Evolutionary conservation across 495 filamentous ascomycete genomes (phyloP).

Genomic region (Talaromyces thailandensis): DNA sequence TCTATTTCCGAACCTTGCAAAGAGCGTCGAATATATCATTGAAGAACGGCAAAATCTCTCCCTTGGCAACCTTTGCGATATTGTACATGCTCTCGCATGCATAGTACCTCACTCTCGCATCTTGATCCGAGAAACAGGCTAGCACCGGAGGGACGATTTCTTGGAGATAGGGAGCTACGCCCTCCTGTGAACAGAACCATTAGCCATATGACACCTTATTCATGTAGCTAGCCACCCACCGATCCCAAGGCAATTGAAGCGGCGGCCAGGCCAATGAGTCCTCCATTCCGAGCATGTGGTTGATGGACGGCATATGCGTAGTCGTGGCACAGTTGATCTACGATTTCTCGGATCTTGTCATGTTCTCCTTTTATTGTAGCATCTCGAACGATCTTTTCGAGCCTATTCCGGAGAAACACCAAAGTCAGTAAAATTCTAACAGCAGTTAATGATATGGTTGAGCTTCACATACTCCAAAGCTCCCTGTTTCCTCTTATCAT

Average conservation of each 20-base stretch:
- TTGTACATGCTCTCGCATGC: conserved; percentile 99
- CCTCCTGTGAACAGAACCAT: conserved; percentile 41
- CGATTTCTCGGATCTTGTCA: conserved; percentile 70
- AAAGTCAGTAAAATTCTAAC: conserved; percentile 4
- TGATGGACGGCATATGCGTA: conserved; percentile 97
- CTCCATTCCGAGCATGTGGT: conserved; percentile 93
- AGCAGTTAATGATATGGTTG: neutral
- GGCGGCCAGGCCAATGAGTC: conserved; percentile 90
- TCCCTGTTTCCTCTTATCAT: conserved; percentile 93
- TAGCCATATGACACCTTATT: neutral
- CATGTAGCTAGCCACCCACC: conserved; percentile 42
- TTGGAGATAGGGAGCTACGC: conserved; percentile 83
- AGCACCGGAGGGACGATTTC: conserved; percentile 94
- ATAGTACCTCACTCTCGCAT: conserved; percentile 96
- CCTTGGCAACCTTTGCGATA: conserved; percentile 98
- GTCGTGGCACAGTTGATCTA: conserved; percentile 93
- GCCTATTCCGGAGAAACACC: conserved; percentile 35
- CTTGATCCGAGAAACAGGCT: conserved; percentile 97
- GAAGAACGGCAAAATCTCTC: conserved; percentile 91
- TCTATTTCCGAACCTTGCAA: conserved; percentile 63
- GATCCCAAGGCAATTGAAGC: conserved; percentile 92
- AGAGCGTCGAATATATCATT: conserved; percentile 97
- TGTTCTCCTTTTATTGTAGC: conserved; percentile 67
- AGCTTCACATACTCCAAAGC: conserved; percentile 74
- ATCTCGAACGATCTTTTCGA: conserved; percentile 88